A percentile compares a stretch with the other conserved stretches of the same genome.
These are phyloP conservation scores for Cladophialophora carrionii DNA, from an alignment of 2,329 filamentous ascomycete genomes.

Conservation along the genomic window DNA sequence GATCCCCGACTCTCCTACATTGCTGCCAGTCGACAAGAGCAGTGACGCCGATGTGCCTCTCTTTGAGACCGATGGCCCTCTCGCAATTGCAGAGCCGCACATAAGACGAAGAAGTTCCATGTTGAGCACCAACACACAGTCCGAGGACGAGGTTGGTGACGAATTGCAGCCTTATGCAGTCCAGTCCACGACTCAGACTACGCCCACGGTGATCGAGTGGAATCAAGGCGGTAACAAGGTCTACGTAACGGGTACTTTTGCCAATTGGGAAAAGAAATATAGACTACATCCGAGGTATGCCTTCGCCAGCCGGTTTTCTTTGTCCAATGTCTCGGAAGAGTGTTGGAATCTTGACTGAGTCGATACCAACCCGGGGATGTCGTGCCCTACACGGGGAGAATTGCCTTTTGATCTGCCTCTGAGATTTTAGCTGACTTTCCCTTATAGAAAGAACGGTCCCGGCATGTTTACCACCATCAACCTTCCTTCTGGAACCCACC, in stretches of 20 bases:
- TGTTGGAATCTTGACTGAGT: slow-evolving; percentile 13
- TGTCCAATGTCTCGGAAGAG: slow-evolving; percentile 25
- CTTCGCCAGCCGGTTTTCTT: slow-evolving; percentile 24
- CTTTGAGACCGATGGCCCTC: slow-evolving; percentile 53
- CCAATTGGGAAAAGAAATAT: slow-evolving; percentile 95
- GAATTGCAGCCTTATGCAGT: slow-evolving; percentile 68
- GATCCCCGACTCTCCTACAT: slow-evolving; percentile 86
- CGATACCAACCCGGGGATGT: slow-evolving; percentile 9
- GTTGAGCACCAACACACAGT: slow-evolving; percentile 61
- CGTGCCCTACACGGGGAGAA: slow-evolving; percentile 4
- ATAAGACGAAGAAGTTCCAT: slow-evolving; percentile 61
- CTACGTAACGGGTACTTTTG: slow-evolving; percentile 92
- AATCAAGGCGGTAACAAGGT: slow-evolving; percentile 79
- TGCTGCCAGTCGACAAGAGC: slow-evolving; percentile 67
- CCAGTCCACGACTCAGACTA: slow-evolving; percentile 67
- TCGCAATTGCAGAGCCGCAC: slow-evolving; percentile 53
- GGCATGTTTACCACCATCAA: slow-evolving; percentile 77
- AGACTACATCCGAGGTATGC: slow-evolving; percentile 82
- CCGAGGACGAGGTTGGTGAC: slow-evolving; percentile 75
- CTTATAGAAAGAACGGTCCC: slow-evolving; percentile 44
- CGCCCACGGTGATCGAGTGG: slow-evolving; percentile 88
- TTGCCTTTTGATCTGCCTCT: neutral
- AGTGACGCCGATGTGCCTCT: slow-evolving; percentile 57
- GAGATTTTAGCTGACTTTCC: neutral
- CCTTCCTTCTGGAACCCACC: slow-evolving; percentile 90